phyloP scores from a whole-genome alignment of 1,139 yeast species.

The Hyphopichia buzzinii region DNA sequence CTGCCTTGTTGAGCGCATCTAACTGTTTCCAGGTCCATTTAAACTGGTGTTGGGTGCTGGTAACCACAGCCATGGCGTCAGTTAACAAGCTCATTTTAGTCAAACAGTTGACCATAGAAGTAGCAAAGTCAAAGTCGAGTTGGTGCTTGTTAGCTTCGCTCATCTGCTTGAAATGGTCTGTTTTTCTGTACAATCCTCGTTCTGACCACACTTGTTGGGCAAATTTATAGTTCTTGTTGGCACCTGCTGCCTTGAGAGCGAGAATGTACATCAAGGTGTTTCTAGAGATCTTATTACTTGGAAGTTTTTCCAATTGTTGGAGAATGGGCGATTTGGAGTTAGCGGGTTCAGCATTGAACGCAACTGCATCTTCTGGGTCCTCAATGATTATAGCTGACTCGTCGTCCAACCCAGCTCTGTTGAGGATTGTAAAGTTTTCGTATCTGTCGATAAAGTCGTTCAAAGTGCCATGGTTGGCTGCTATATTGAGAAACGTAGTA shows the following conservation, averaged over 20 bases:
- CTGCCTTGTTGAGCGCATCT: conserved; percentile 44
- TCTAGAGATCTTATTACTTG: conserved; percentile 34
- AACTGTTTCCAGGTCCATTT: conserved; percentile 68
- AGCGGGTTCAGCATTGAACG: conserved; percentile 3
- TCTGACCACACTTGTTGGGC: conserved; percentile 73
- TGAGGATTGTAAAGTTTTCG: conserved; percentile 45
- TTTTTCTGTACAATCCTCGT: conserved; percentile 70
- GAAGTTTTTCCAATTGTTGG: conserved; percentile 7
- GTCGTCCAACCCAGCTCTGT: conserved; percentile 21
- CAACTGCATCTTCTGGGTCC: conserved; percentile 7
- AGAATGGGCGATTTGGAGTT: conserved; percentile 30
- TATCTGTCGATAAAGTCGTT: conserved; percentile 53
- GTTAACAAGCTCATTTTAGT: conserved; percentile 51
- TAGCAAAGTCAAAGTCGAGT: conserved; percentile 69
- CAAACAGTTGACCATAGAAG: conserved; percentile 56
- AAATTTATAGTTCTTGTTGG: conserved; percentile 49
- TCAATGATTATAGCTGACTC: conserved; percentile 8
- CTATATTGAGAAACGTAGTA: conserved; percentile 54
- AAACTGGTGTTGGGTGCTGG: conserved; percentile 67
- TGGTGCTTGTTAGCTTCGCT: conserved; percentile 37
- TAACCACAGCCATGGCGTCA: conserved; percentile 69
- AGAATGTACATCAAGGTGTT: conserved; percentile 56
- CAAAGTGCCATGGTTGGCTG: conserved; percentile 45
- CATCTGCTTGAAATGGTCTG: conserved; percentile 43
- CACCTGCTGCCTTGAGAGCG: conserved; percentile 65